Conservation (phyloP, 768 basidiomycete species). For the Suillus tomentosus region DNA sequence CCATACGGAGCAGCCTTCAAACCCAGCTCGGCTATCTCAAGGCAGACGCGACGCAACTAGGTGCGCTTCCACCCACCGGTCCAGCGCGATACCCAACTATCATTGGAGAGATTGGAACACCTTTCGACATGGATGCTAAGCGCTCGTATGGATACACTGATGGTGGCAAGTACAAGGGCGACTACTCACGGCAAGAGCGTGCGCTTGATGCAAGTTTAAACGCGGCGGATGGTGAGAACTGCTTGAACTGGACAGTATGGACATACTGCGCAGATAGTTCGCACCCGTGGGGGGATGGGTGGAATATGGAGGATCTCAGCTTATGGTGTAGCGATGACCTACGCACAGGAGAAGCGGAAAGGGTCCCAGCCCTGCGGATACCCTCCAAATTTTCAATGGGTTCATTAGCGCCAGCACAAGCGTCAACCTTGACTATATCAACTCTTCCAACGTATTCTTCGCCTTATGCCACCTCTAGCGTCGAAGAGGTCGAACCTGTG, state of each 20-base stretch:
- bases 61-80: conserved; percentile 26
- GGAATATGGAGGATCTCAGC: conserved; percentile 96
- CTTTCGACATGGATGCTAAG: conserved; percentile 92
- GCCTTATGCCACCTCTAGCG: conserved; percentile 17
- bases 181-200: conserved; percentile 75
- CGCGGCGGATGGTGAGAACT: conserved; percentile 74
- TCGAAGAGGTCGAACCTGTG: neutral
- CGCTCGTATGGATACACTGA: conserved; percentile 80
- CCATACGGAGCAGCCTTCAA: conserved; percentile 80
- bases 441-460: conserved; percentile 23
- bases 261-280: conserved; percentile 81
- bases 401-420: conserved; percentile 14
- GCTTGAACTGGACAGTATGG: conserved; percentile 84
- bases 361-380: neutral
- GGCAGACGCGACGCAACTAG: conserved; percentile 67
- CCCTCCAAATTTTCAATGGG: conserved; percentile 3
- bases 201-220: conserved; percentile 88
- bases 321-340: conserved; percentile 83
- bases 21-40: conserved; percentile 82
- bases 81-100: conserved; percentile 70
- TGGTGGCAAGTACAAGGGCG: conserved; percentile 66
- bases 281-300: conserved; percentile 92
- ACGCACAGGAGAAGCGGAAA: conserved; percentile 19
- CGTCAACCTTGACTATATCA: conserved; percentile 23
- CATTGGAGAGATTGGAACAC: conserved; percentile 95